Evolutionary conservation across 176 grass and related monocot genomes (phyloP), one percentile per base, ranked within the genome.

Genomic region (Aegilops sharonensis): DNA sequence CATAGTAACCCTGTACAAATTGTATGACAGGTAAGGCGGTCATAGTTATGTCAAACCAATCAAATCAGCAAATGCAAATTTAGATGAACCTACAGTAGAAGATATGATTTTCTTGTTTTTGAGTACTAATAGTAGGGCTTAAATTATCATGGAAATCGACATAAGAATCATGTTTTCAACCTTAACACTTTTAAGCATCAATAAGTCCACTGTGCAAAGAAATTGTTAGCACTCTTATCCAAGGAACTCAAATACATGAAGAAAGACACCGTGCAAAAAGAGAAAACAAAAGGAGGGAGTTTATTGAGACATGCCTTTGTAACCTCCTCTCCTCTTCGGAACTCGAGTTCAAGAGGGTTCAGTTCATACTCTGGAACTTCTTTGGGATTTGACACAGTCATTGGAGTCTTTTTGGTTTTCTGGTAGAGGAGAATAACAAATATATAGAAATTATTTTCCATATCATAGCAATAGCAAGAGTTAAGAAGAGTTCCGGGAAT

Each of bases 341-440:
- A 94, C 62, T 99, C 89, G 48, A 99, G 89, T 72, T 99, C 92
- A 47, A 92, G 78, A 15, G 94, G 97, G 67, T 96, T 99, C 80
- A 99, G 79, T 85, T 99, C 97, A 74, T 99, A 99, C 78, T 99
- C 97, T 45, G 97, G 97, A 80, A 95, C 82, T 77, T 99, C 87
- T 84, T 85, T 86, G 23, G 97, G 97, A 90, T 99, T 91, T 68
- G 92, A 92, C 57, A 99, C 97, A 21, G 37, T 72, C 97, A 99
- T 99, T 9, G 97, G 97, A 86, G 97, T 94, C 63, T 90, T 99
- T 32, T 50, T 89, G 14, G 82, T 85, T 96, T 92, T 99, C 97
- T 99, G 73, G 17, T 4, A 54, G 45, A 37, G 60, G 67, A 84
- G 79, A 57, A 71, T 20, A 83, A 29, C 5, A 86, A 70, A 77